Evolutionary conservation across 352 stramenopile species (phyloP).

Genomic region (Stramenopiles sp.): DNA sequence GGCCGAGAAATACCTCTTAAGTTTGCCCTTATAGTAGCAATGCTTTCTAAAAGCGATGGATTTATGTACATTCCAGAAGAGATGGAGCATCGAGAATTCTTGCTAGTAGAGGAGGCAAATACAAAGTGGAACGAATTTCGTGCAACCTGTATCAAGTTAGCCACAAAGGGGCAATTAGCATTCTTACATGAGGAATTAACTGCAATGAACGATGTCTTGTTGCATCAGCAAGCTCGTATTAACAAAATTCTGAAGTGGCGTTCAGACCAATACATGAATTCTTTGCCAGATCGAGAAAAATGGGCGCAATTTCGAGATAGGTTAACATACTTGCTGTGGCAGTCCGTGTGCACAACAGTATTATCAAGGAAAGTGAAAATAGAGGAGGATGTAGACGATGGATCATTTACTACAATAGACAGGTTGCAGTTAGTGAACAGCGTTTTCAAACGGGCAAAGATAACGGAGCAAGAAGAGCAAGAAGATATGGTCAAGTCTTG

Average conservation of each 20-base stretch:
- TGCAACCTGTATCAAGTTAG: neutral
- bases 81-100: neutral
- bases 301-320: neutral
- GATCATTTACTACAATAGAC: conserved; percentile 14
- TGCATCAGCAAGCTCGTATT: neutral
- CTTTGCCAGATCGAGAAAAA: neutral
- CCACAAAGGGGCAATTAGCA: neutral
- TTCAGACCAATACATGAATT: neutral
- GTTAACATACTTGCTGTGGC: conserved; percentile 14
- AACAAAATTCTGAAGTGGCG: neutral
- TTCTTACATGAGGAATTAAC: neutral
- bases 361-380: conserved; percentile 14
- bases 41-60: neutral
- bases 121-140: neutral
- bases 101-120: neutral
- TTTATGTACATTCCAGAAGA: neutral
- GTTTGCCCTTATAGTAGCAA: neutral
- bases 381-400: conserved; percentile 21
- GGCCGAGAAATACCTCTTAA: neutral
- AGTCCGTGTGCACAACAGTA: conserved; percentile 22
- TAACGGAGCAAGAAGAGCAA: neutral
- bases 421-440: neutral
- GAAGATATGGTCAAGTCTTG: neutral
- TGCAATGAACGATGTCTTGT: neutral
- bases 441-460: neutral